A percentile compares a stretch with the other conserved stretches of the same genome.
These are phyloP conservation scores for Cryomyces minteri DNA, from an alignment of 495 filamentous ascomycete species.

Conservation along the genomic window DNA sequence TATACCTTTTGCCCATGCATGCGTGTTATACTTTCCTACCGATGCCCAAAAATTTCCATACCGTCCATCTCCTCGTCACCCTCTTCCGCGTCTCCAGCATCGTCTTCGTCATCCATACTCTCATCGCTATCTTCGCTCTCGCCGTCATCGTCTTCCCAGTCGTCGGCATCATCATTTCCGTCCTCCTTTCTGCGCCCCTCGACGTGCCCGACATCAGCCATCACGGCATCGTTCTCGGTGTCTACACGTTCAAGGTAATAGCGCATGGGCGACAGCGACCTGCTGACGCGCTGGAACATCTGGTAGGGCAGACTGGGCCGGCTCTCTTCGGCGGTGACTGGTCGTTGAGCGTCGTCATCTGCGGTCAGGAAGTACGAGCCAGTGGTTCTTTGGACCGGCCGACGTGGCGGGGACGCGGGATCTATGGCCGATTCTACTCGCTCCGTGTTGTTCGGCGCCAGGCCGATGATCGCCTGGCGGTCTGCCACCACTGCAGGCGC, in stretches of 20 bases:
- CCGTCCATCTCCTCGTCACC: conserved; percentile 1
- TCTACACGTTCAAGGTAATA: conserved; percentile 11
- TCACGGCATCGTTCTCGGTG: background rate
- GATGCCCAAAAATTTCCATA: background rate
- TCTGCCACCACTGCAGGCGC: conserved; percentile 9
- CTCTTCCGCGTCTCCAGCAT: background rate
- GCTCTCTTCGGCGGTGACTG: background rate
- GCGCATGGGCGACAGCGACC: conserved; percentile 11
- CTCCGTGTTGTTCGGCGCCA: conserved; percentile 4
- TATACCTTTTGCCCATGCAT: background rate
- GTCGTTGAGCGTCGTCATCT: background rate
- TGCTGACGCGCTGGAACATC: conserved; percentile 16
- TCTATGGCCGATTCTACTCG: background rate
- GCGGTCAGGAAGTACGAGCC: background rate
- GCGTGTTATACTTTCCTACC: background rate
- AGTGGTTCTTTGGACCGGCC: conserved; percentile 3
- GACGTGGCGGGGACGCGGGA: conserved; percentile 1
- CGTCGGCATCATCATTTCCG: conserved; percentile 10
- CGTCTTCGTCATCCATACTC: conserved; percentile 3
- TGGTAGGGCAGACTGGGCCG: conserved; percentile 10
- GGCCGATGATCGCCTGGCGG: background rate
- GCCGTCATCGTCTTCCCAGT: conserved; percentile 4
- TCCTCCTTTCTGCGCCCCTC: conserved; percentile 1
- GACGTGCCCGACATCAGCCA: conserved; percentile 5
- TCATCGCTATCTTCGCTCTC: background rate